phyloP scores from a whole-genome alignment of 768 basidiomycete species.

The Dioszegia hungarica region DNA sequence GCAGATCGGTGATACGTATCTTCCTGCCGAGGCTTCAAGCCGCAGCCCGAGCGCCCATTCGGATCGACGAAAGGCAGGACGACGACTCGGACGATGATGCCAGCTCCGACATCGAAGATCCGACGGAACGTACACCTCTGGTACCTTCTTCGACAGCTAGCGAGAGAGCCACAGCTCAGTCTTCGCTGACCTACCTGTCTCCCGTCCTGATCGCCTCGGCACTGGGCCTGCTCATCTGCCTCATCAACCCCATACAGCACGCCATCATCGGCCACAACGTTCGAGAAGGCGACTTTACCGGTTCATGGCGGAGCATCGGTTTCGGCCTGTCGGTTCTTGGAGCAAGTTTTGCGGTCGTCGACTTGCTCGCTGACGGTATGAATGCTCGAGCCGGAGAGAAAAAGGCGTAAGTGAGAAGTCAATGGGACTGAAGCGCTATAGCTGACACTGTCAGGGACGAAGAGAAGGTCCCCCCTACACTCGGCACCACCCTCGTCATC shows the following conservation, averaged over 20 bases:
- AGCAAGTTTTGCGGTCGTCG: conserved; percentile 29
- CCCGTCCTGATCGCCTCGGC: conserved; percentile 29
- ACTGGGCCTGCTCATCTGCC: conserved; percentile 33
- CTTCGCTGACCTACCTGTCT: not conserved
- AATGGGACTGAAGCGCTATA: not conserved
- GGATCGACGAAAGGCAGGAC: not conserved
- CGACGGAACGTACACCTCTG: conserved; percentile 39
- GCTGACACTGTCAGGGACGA: conserved; percentile 9
- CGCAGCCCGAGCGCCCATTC: not conserved
- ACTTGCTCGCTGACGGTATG: conserved; percentile 36
- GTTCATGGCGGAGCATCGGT: conserved; percentile 41
- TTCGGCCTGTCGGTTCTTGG: conserved; percentile 29
- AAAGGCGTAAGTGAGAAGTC: conserved; percentile 18
- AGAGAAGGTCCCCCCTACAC: conserved; percentile 36
- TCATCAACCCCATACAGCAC: conserved; percentile 38
- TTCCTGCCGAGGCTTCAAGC: not conserved
- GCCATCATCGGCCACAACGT: conserved; percentile 20
- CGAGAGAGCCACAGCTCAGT: not conserved
- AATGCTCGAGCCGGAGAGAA: conserved; percentile 27
- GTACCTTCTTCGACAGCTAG: conserved; percentile 3
- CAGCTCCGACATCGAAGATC: conserved; percentile 17
- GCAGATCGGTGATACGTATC: not conserved
- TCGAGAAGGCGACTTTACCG: conserved; percentile 9
- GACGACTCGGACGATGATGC: not conserved
- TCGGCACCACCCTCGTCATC: conserved; percentile 37